Conservation (phyloP, 176 grass and related monocot species). For the Thalia dealbata region DNA sequence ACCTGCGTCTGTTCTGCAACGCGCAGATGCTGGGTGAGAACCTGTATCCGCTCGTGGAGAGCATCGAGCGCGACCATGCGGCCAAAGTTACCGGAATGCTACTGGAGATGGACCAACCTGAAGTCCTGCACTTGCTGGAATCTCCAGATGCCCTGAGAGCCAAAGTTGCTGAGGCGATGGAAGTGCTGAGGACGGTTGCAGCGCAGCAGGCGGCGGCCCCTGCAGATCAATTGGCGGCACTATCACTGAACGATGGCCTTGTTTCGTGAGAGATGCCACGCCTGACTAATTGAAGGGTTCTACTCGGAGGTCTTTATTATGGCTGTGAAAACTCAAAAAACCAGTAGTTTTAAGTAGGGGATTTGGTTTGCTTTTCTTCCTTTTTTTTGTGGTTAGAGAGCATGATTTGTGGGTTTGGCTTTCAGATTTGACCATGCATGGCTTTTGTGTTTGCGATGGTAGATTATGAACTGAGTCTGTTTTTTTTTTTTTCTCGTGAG, state of each 20-base stretch:
- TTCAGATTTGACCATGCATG: background rate
- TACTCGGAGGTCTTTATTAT: background rate
- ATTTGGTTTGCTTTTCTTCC: background rate
- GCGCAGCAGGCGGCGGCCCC: conserved; percentile 46
- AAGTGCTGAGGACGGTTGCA: conserved; percentile 69
- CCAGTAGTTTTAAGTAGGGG: background rate
- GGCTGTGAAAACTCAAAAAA: background rate
- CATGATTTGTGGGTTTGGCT: background rate
- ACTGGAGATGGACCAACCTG: conserved; percentile 92
- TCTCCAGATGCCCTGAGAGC: conserved; percentile 72
- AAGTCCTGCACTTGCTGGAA: conserved; percentile 85
- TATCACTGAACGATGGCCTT: conserved; percentile 44
- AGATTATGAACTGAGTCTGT: too few species aligned
- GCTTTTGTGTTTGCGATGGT: too few species aligned
- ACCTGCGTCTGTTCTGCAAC: background rate
- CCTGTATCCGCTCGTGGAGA: conserved; percentile 80
- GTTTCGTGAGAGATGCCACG: conserved; percentile 28
- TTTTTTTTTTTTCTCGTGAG: too few species aligned
- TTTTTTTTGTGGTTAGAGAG: too few species aligned
- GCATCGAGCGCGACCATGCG: conserved; percentile 60
- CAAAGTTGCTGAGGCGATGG: conserved; percentile 90
- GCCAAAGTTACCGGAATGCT: conserved; percentile 90
- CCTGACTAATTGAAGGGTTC: background rate
- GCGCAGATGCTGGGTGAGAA: conserved; percentile 78
- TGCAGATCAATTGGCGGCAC: conserved; percentile 47